These are phyloP conservation scores for Sphaerulina populicola DNA, from an alignment of 2,329 filamentous ascomycete genomes.

Conservation along the genomic window DNA sequence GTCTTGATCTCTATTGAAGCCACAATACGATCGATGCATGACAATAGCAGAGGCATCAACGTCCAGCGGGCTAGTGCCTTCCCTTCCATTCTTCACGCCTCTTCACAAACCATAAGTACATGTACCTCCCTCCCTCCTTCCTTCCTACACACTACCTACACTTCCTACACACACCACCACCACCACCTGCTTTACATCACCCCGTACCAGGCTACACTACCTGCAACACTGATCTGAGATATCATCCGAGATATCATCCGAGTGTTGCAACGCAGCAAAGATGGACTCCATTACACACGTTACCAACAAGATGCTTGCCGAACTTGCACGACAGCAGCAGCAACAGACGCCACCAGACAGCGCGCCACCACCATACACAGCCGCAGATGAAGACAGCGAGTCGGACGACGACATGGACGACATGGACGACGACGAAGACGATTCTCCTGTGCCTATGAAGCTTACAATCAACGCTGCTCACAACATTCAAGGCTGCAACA, in stretches of 20 bases:
- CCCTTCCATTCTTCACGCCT: slow-evolving; percentile 3
- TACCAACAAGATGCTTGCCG: slow-evolving; percentile 22
- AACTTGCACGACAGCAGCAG: slow-evolving; percentile 18
- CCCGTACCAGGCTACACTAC: not conserved
- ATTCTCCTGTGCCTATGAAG: slow-evolving; percentile 35
- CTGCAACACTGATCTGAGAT: too few relatives aligned
- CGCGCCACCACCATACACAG: slow-evolving; percentile 24
- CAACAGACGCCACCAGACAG: slow-evolving; percentile 10
- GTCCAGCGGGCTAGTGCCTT: too few relatives aligned
- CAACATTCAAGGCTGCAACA: slow-evolving; percentile 42
- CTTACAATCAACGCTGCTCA: slow-evolving; percentile 46
- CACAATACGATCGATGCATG: slow-evolving; percentile 4
- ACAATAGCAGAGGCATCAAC: slow-evolving; percentile 2
- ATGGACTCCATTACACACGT: slow-evolving; percentile 24
- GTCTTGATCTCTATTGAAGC: slow-evolving; percentile 2
- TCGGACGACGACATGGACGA: slow-evolving; percentile 8
- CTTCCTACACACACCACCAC: not conserved
- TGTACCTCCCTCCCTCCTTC: not conserved
- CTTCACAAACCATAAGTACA: slow-evolving; percentile 6
- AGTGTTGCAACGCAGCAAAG: too few relatives aligned
- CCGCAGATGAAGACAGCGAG: slow-evolving; percentile 23
- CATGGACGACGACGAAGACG: slow-evolving; percentile 11
- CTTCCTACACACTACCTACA: not conserved
- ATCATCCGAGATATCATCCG: too few relatives aligned
- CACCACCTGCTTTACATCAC: not conserved